Base-by-base conservation (phyloP, 768 basidiomycete genomes). In the Cystofilobasidium macerans region DNA sequence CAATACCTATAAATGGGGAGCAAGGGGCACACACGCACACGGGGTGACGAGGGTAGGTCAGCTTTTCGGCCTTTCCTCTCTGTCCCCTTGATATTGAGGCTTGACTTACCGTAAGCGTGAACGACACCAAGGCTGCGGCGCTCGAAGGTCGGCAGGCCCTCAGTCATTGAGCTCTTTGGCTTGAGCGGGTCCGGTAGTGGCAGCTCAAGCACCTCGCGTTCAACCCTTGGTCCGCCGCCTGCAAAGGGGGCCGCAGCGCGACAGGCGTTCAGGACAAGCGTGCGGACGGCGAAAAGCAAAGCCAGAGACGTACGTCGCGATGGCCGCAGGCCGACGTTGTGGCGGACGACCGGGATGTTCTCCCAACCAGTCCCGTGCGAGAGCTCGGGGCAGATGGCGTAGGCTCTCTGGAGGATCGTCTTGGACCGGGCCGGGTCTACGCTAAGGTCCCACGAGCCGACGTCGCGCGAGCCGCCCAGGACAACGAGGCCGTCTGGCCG, bases 291-390 rank as follows among this genome's bases (percentile, higher is more conserved):
- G 28, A 2, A 16, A 6, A 36, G 14, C 1, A 22, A 36, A 30
- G 35, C 20, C 11, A 33, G 16, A 57, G 33, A 38, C 57, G 3
- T 30, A 59, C 58, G n/a, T 0, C 62, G 35, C 35, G 62, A 63
- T 1, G 63, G 63, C 13, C 63, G 40, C 2, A 64, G 56, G 8
- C 64, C 64, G 3, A 68, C 66, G 45, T 62, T 62, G 42, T 58
- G 54, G 22, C 40, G 32, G 22, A 68, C 16, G 22, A 68, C 59
- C 2, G 26, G 40, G 42, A 68, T 68, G 13, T 61, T 61, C 35
- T 68, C 61, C 66, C 66, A 68, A 6, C 66, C 66, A 35, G 61
- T 18, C 38, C 60, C 60, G 36, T 67, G 66, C 18, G 47, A 53
- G 12, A 68, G 54, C 5, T 53, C 66, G 11, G 66, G 66, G 32